Evolutionary conservation across 495 filamentous ascomycete genomes (phyloP).

Genomic region (Chlorociboria aeruginascens): DNA sequence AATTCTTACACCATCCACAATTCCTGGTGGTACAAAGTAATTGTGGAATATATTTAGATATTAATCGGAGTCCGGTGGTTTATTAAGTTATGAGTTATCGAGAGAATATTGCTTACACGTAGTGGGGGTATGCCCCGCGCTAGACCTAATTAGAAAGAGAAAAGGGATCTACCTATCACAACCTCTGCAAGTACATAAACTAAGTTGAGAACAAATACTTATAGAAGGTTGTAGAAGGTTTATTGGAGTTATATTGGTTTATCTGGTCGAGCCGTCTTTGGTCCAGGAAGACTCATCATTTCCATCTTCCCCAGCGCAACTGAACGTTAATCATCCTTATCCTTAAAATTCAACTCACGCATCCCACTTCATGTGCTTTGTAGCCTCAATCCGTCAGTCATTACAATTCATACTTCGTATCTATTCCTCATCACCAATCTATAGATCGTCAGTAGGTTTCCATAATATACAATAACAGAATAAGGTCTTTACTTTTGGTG

Average conservation of each 20-base stretch:
- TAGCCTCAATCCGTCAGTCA: conserved; percentile 12
- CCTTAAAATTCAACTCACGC: conserved; percentile 18
- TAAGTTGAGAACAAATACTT: too few species aligned
- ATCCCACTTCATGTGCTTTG: conserved; percentile 15
- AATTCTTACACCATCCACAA: conserved; percentile 1
- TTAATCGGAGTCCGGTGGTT: conserved; percentile 12
- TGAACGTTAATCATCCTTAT: conserved; percentile 11
- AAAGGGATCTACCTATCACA: too few species aligned
- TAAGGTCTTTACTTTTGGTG: conserved; percentile 56
- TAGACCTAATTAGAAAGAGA: conserved; percentile 5
- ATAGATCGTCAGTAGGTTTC: conserved; percentile 1
- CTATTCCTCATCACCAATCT: conserved; percentile 86
- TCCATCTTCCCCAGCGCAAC: conserved; percentile 2
- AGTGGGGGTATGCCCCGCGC: conserved; percentile 12
- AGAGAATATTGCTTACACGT: too few species aligned
- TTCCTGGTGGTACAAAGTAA: neutral
- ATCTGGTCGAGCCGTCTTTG: neutral
- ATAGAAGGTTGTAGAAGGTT: too few species aligned
- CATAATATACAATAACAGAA: conserved; percentile 17
- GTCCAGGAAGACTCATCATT: neutral
- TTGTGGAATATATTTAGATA: neutral
- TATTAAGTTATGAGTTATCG: too few species aligned
- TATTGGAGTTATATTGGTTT: too few species aligned
- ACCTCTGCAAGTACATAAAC: too few species aligned
- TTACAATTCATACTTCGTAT: conserved; percentile 10